These are phyloP conservation scores for Dunaliella primolecta DNA, from an alignment of 139 green algal genomes.

Conservation along the genomic window DNA sequence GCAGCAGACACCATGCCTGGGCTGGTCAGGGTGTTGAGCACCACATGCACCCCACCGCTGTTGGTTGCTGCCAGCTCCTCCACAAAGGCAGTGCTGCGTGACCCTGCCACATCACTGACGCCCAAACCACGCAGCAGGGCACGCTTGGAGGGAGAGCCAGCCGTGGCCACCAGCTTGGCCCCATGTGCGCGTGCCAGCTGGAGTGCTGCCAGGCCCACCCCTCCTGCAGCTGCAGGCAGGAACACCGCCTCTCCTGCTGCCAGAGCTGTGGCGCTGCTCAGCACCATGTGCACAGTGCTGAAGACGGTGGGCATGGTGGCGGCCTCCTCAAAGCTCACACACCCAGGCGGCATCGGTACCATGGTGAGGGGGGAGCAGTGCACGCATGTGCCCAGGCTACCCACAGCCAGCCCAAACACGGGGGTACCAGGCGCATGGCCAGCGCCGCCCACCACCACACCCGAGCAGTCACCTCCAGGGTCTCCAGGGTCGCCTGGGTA, in stretches of 20 bases:
- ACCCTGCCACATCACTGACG: slow-evolving; percentile 42
- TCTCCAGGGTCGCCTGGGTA: slow-evolving; percentile 84
- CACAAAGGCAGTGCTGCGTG: slow-evolving; percentile 67
- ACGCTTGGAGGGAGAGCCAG: slow-evolving; percentile 69
- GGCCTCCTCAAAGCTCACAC: slow-evolving; percentile 66
- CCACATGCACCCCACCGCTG: slow-evolving; percentile 54
- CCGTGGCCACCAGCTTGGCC: slow-evolving; percentile 56
- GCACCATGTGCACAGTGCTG: slow-evolving; percentile 71
- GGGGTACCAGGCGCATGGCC: slow-evolving; percentile 42
- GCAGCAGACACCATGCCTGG: slow-evolving; percentile 67
- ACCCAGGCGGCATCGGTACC: slow-evolving; percentile 60
- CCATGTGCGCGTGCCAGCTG: slow-evolving; percentile 48
- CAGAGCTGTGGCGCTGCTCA: slow-evolving; percentile 42
- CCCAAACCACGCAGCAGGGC: slow-evolving; percentile 54
- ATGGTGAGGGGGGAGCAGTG: slow-evolving; percentile 43
- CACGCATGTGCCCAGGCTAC: slow-evolving; percentile 67
- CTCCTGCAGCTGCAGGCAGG: slow-evolving; percentile 63
- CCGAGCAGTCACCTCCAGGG: slow-evolving; percentile 73
- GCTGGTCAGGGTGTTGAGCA: slow-evolving; percentile 81
- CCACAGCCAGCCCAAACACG: slow-evolving; percentile 76
- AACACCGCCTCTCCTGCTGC: slow-evolving; percentile 41
- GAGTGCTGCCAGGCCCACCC: slow-evolving; percentile 69
- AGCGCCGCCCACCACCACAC: slow-evolving; percentile 57
- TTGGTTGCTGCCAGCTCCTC: slow-evolving; percentile 27
- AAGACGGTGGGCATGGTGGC: slow-evolving; percentile 77